These are phyloP conservation scores for Lactarius evosmus DNA, from an alignment of 768 basidiomycete species.

Conservation along the genomic window DNA sequence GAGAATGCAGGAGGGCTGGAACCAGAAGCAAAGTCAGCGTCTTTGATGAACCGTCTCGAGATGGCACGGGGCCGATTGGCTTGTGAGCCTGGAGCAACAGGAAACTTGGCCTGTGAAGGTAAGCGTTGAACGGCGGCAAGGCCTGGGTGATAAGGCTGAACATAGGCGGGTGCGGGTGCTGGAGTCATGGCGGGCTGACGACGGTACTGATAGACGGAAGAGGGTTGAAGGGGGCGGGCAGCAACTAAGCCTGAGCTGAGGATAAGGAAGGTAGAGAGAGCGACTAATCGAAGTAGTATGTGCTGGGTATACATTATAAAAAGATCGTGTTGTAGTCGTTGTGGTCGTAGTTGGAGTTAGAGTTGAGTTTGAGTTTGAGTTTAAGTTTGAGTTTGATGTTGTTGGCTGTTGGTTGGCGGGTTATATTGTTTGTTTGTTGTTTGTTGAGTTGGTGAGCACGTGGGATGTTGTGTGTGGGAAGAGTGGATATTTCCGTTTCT, in stretches of 20 bases:
- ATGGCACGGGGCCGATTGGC: not conserved
- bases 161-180: not conserved
- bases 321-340: not conserved
- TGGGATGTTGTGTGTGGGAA: not conserved
- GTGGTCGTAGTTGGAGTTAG: not conserved
- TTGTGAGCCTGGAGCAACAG: not conserved
- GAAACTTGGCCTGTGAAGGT: not conserved
- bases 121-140: not conserved
- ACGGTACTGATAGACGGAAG: not conserved
- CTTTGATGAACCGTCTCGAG: slow-evolving; percentile 14
- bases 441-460: not conserved
- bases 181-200: not conserved
- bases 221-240: slow-evolving; percentile 6
- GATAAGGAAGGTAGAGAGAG: slow-evolving; percentile 5
- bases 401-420: no score
- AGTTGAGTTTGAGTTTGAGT: not conserved
- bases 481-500: not conserved
- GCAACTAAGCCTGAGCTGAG: not conserved
- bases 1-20: not conserved
- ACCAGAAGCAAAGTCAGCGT: slow-evolving; percentile 15
- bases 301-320: slow-evolving; percentile 1
- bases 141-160: slow-evolving; percentile 6
- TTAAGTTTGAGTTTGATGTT: no score
- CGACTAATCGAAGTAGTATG: not conserved
- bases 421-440: not conserved